phyloP scores from a whole-genome alignment of 2,329 filamentous ascomycete genomes.

The Ophiocordyceps sinensis region DNA sequence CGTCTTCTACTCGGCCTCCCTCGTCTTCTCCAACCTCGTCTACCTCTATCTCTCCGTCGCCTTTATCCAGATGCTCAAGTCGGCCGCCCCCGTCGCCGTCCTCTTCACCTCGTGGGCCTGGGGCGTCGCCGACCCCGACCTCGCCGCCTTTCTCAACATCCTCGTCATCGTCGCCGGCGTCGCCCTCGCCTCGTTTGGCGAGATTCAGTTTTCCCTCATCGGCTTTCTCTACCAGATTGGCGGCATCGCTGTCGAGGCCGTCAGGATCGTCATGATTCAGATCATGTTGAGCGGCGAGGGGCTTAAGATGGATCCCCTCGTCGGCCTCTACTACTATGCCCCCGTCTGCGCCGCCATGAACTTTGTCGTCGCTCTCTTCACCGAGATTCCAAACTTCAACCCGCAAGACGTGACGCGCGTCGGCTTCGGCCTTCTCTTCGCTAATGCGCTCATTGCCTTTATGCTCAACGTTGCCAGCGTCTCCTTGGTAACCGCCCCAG shows the following conservation, averaged over 20 bases:
- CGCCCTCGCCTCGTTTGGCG: conserved; percentile 39
- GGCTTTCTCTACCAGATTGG: conserved; percentile 57
- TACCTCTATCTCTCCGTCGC: conserved; percentile 54
- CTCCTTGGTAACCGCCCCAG: conserved; percentile 51
- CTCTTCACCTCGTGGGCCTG: conserved; percentile 50
- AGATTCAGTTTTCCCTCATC: conserved; percentile 52
- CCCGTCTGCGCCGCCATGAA: conserved; percentile 77
- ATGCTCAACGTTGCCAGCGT: conserved; percentile 71
- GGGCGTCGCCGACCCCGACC: conserved; percentile 32
- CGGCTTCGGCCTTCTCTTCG: conserved; percentile 49
- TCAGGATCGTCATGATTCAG: conserved; percentile 75
- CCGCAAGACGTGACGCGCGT: conserved; percentile 50
- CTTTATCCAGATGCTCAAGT: conserved; percentile 60
- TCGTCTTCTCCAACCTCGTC: conserved; percentile 53
- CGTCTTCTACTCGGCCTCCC: conserved; percentile 48
- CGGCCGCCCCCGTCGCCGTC: conserved; percentile 51
- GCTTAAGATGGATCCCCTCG: conserved; percentile 76
- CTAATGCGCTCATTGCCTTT: conserved; percentile 69
- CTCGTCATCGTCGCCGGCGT: conserved; percentile 38
- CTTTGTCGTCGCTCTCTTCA: conserved; percentile 49
- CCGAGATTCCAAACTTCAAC: conserved; percentile 54
- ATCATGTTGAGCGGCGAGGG: conserved; percentile 63
- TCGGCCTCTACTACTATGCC: conserved; percentile 81
- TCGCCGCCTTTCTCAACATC: conserved; percentile 30
- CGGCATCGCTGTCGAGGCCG: conserved; percentile 68